Evolutionary conservation across 768 basidiomycete genomes (phyloP).

Genomic region (Gautieria morchelliformis): DNA sequence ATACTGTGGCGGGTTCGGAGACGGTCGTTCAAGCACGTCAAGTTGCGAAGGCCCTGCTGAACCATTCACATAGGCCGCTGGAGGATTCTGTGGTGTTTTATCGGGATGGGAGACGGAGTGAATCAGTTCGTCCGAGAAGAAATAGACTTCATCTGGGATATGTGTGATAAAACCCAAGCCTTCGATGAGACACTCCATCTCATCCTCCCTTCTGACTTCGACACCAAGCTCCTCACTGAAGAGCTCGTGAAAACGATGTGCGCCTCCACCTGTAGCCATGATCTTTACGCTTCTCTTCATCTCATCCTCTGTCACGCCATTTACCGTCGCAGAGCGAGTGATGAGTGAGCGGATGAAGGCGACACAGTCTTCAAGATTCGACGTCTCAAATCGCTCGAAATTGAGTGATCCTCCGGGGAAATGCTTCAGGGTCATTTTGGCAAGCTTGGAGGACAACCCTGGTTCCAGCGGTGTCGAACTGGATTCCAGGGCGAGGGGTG

Average conservation of each 20-base stretch:
- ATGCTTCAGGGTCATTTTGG: slow-evolving; percentile 68
- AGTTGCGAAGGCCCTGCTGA: slow-evolving; percentile 24
- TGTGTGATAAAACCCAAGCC: slow-evolving; percentile 93
- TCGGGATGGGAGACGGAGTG: slow-evolving; percentile 43
- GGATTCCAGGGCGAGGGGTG: slow-evolving; percentile 65
- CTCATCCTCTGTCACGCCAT: slow-evolving; percentile 78
- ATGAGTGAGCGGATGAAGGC: slow-evolving; percentile 83
- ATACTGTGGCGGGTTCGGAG: slow-evolving; percentile 83
- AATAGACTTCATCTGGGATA: slow-evolving; percentile 97
- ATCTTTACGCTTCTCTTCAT: slow-evolving; percentile 94
- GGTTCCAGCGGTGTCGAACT: slow-evolving; percentile 27
- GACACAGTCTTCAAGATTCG: slow-evolving; percentile 75
- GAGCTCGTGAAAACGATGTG: slow-evolving; percentile 85
- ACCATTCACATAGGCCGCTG: slow-evolving; percentile 22
- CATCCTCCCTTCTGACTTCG: slow-evolving; percentile 85
- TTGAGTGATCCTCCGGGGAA: slow-evolving; percentile 96
- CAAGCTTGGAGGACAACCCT: slow-evolving; percentile 45
- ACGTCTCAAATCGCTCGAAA: slow-evolving; percentile 95
- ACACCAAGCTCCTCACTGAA: slow-evolving; percentile 68
- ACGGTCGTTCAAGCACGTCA: slow-evolving; percentile 63
- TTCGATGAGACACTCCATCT: slow-evolving; percentile 98
- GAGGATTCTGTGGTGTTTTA: slow-evolving; percentile 7
- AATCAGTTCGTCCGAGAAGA: slow-evolving; percentile 96
- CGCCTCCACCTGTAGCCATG: slow-evolving; percentile 96
- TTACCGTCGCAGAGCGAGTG: slow-evolving; percentile 71